Conservation (phyloP, 2,329 filamentous ascomycete genomes). For the Ceratocystis colombiana region DNA sequence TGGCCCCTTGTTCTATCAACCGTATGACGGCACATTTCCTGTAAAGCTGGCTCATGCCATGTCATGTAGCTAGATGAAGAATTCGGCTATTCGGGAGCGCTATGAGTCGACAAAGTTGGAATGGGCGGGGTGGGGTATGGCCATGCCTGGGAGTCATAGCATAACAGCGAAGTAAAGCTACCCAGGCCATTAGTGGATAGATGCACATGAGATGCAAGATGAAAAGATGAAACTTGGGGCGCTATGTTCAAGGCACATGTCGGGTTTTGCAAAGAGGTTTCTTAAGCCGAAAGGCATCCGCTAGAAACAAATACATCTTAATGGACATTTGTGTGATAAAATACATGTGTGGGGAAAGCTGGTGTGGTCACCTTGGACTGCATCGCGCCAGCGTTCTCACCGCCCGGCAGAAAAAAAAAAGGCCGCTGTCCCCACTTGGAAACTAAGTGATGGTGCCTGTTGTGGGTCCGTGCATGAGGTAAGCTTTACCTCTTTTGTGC, state of each 20-base stretch:
- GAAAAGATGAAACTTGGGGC: neutral
- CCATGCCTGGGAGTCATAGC: neutral
- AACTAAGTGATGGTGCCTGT: neutral
- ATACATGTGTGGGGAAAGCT: neutral
- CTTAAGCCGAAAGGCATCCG: too few relatives aligned
- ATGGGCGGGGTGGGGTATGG: neutral
- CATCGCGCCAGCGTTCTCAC: neutral
- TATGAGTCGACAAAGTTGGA: neutral
- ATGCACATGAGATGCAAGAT: neutral
- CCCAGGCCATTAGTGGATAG: neutral
- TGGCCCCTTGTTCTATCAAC: too few relatives aligned
- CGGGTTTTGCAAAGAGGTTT: too few relatives aligned
- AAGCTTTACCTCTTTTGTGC: slow-evolving; percentile 7
- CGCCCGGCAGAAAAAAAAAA: slow-evolving; percentile 13
- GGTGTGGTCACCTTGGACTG: neutral
- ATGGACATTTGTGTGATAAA: neutral
- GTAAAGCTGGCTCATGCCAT: neutral
- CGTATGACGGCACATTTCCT: too few relatives aligned
- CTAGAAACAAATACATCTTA: neutral
- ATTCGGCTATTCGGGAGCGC: neutral
- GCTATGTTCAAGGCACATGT: neutral
- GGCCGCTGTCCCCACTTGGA: neutral
- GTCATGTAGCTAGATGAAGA: neutral
- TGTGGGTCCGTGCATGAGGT: neutral
- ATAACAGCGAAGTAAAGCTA: neutral